Percentiles rank a stretch among this genome's conserved stretches.
Conservation (phyloP, 805 yeast species). For the Kodamaea kakaduensis region DNA sequence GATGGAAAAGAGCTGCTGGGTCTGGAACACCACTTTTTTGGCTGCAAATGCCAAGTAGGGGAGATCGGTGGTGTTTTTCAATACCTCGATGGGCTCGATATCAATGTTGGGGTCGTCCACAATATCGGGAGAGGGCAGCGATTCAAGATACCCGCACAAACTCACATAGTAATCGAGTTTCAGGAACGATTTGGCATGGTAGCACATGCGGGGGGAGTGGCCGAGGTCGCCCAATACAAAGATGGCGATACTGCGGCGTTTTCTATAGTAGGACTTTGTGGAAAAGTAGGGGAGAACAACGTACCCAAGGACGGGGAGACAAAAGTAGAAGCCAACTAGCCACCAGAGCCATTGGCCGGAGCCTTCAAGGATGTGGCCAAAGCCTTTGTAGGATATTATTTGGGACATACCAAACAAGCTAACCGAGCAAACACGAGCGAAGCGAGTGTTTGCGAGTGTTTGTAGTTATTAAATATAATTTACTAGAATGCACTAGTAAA, state of each 20-base stretch:
- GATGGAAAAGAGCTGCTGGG: conserved; percentile 41
- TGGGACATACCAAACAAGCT: no score
- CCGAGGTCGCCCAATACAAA: conserved; percentile 91
- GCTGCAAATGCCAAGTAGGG: conserved; percentile 59
- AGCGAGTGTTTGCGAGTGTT: no score
- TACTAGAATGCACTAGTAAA: no score
- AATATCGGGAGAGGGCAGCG: conserved; percentile 48
- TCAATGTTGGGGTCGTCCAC: conserved; percentile 49
- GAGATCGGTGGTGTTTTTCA: conserved; percentile 34
- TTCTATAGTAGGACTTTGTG: conserved; percentile 19
- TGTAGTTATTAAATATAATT: no score
- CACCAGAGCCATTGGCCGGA: conserved; percentile 30
- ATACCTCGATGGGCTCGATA: conserved; percentile 43
- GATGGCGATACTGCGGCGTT: conserved; percentile 56
- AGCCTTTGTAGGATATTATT: conserved; percentile 10
- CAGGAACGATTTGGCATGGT: conserved; percentile 82
- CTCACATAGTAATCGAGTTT: conserved; percentile 68
- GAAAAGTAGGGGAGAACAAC: conserved; percentile 34
- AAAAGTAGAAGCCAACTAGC: conserved; percentile 43
- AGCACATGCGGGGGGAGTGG: conserved; percentile 91
- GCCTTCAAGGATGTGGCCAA: conserved; percentile 12
- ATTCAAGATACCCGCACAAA: conserved; percentile 77
- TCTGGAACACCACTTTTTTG: conserved; percentile 57
- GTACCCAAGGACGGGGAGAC: conserved; percentile 44
- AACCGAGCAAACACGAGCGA: no score